Conservation (phyloP, 768 basidiomycete genomes). For the Hirschioporus abietinus region DNA sequence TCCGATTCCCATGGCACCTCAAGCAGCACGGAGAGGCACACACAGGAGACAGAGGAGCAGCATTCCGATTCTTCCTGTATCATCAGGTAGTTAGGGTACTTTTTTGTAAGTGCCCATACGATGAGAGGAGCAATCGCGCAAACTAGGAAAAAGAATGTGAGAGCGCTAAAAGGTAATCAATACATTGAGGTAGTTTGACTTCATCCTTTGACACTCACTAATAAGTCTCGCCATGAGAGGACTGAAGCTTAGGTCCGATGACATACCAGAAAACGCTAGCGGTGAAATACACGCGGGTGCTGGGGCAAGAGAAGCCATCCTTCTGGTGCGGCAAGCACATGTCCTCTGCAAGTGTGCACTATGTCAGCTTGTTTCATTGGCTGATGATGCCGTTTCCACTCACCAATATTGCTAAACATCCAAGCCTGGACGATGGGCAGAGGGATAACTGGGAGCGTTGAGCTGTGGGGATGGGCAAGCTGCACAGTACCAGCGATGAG, state of each 20-base stretch:
- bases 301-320: conserved; percentile 19
- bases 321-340: conserved; percentile 21
- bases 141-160: conserved; percentile 30
- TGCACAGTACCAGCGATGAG: conserved; percentile 9
- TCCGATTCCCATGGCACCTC: conserved; percentile 45
- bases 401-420: conserved; percentile 19
- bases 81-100: conserved; percentile 22
- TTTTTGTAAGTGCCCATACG: conserved; percentile 21
- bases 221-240: conserved; percentile 14
- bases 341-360: conserved; percentile 13
- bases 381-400: conserved; percentile 15
- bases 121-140: conserved; percentile 28
- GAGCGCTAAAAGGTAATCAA: conserved; percentile 12
- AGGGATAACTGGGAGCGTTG: too few relatives aligned
- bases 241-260: conserved; percentile 22
- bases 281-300: conserved; percentile 31
- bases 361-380: conserved; percentile 11
- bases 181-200: neutral
- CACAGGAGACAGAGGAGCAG: conserved; percentile 23
- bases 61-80: neutral
- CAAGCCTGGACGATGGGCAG: conserved; percentile 12
- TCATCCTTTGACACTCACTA: conserved; percentile 21
- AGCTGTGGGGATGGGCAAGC: too few relatives aligned
- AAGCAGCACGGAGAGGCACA: conserved; percentile 31
- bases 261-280: conserved; percentile 24